Evolutionary conservation across 768 basidiomycete species (phyloP).

Genomic region (Auricularia cornea): DNA sequence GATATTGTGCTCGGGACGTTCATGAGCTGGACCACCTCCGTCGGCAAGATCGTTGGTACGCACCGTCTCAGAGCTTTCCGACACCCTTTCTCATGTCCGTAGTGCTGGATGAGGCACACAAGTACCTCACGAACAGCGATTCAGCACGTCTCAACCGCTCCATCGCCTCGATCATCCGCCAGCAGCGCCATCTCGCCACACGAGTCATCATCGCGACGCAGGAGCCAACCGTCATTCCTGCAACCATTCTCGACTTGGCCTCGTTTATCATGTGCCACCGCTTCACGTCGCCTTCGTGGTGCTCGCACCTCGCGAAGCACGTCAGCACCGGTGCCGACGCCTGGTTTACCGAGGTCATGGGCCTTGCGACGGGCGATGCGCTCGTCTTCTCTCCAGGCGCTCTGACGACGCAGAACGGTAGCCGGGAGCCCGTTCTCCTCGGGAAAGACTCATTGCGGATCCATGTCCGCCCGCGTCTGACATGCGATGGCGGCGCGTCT

Average conservation of each 20-base stretch:
- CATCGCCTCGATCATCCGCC: slow-evolving; percentile 50
- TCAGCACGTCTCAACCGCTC: slow-evolving; percentile 49
- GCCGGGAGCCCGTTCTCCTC: background rate
- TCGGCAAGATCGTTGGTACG: background rate
- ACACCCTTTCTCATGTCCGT: background rate
- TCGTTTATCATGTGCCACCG: slow-evolving; percentile 56
- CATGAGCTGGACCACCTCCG: background rate
- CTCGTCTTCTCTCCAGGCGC: background rate
- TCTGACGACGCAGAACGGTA: background rate
- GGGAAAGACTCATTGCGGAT: background rate
- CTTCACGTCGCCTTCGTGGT: slow-evolving; percentile 72
- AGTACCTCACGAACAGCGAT: slow-evolving; percentile 51
- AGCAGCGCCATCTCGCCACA: slow-evolving; percentile 66
- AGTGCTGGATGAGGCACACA: slow-evolving; percentile 71
- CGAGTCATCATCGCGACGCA: slow-evolving; percentile 69
- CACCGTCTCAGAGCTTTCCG: too few relatives aligned
- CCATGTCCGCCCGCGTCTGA: background rate
- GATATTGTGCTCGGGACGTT: background rate
- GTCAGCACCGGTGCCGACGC: slow-evolving; percentile 22
- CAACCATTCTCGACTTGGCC: slow-evolving; percentile 59
- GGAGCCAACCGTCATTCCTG: slow-evolving; percentile 68
- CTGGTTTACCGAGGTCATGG: background rate
- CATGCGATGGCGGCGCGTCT: background rate
- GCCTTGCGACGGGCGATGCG: background rate
- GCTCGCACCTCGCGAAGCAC: slow-evolving; percentile 61